phyloP scores from a whole-genome alignment of 2,329 filamentous ascomycete species.

The Polychaeton citri region DNA sequence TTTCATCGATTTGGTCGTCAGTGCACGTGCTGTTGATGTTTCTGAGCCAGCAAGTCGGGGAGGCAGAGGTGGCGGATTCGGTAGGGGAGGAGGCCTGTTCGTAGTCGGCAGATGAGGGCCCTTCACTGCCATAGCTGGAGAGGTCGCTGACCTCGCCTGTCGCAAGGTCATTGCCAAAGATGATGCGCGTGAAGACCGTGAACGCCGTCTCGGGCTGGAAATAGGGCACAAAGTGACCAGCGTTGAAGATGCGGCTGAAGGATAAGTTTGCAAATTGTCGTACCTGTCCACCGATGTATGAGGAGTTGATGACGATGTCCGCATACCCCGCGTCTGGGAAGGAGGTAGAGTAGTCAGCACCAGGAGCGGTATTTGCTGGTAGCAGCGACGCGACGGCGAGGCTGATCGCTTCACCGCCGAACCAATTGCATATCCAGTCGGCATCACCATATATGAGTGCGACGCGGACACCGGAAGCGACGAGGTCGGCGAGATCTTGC shows the following conservation, averaged over 20 bases:
- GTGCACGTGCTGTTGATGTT: constrained; percentile 39
- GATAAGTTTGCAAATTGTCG: constrained; percentile 60
- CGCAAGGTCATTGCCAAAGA: constrained; percentile 36
- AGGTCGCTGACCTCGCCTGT: constrained; percentile 36
- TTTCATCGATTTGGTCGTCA: constrained; percentile 34
- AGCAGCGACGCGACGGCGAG: constrained; percentile 39
- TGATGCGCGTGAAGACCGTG: constrained; percentile 39
- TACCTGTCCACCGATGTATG: constrained; percentile 58
- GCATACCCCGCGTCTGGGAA: constrained; percentile 60
- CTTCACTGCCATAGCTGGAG: constrained; percentile 42
- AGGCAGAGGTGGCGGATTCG: constrained; percentile 22
- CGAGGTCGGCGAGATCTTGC: constrained; percentile 13
- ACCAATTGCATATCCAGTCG: constrained; percentile 39
- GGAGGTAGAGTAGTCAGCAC: constrained; percentile 29
- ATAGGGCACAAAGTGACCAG: constrained; percentile 39
- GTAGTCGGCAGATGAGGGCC: constrained; percentile 43
- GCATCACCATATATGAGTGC: constrained; percentile 16
- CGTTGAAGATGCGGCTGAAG: constrained; percentile 39
- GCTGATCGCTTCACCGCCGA: constrained; percentile 63
- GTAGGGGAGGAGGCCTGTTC: constrained; percentile 33
- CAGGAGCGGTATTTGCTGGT: not conserved
- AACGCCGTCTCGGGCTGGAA: constrained; percentile 41
- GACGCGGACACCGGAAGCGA: constrained; percentile 12
- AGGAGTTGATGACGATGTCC: constrained; percentile 54
- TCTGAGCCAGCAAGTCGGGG: constrained; percentile 49